Percentiles rank a stretch among this genome's conserved stretches.
Conservation (phyloP, 2,329 filamentous ascomycete genomes). For the Fusarium xylarioides region DNA sequence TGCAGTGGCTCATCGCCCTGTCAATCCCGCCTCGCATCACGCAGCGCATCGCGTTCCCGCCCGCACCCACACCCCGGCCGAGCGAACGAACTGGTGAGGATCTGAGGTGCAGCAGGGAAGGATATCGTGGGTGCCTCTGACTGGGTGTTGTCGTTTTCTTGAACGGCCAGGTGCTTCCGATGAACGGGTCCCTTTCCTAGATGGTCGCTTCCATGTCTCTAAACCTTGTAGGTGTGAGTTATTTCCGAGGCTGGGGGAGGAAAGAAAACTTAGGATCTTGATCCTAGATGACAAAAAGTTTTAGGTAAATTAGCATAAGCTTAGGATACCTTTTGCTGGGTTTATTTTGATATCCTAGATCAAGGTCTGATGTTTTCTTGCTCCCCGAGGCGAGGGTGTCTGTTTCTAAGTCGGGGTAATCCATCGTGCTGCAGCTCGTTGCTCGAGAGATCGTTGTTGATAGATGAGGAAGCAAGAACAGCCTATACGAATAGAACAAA, state of each 20-base stretch:
- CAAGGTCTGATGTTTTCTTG: not conserved
- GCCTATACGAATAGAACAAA: not conserved
- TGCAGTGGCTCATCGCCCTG: constrained; percentile 35
- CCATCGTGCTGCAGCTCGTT: not conserved
- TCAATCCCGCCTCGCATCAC: constrained; percentile 39
- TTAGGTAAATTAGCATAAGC: not conserved
- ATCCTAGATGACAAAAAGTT: not conserved
- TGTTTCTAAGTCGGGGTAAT: not conserved
- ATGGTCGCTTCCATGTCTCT: constrained; percentile 1
- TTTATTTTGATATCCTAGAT: not conserved
- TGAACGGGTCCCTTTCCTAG: constrained; percentile 17
- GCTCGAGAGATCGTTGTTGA: not conserved
- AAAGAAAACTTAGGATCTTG: not conserved
- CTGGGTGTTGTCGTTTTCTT: constrained; percentile 25
- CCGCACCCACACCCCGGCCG: constrained; percentile 26
- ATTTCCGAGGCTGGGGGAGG: not conserved
- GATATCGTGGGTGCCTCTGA: constrained; percentile 34
- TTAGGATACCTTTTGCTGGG: not conserved
- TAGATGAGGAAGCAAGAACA: not conserved
- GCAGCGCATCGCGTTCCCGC: constrained; percentile 34
- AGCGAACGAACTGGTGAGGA: constrained; percentile 35
- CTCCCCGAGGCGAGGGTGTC: not conserved
- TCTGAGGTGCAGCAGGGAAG: constrained; percentile 27
- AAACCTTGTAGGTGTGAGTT: not conserved
- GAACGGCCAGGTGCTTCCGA: constrained; percentile 33